Percentiles rank a stretch among this genome's conserved stretches.
These are phyloP conservation scores for Leccinum cinnamomeum DNA, from an alignment of 1,284 basidiomycete genomes.

Conservation along the genomic window DNA sequence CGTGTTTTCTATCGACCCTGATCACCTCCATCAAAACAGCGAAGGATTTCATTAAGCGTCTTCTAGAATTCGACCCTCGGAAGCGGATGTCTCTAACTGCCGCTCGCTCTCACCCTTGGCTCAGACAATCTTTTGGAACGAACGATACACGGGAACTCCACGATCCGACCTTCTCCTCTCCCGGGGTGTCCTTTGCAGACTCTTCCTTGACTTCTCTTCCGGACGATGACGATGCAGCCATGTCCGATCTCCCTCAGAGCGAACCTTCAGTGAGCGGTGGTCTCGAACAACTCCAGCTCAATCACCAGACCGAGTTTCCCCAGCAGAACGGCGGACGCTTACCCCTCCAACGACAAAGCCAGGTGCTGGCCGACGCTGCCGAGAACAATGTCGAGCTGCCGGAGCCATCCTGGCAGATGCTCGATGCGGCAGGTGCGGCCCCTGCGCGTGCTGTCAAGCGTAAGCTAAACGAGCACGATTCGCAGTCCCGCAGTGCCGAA, in stretches of 20 bases:
- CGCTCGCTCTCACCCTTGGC: conserved; percentile 68
- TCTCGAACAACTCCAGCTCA: conserved; percentile 37
- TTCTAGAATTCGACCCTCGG: conserved; percentile 49
- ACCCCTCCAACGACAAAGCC: conserved; percentile 48
- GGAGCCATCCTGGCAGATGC: conserved; percentile 35
- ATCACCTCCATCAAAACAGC: conserved; percentile 23
- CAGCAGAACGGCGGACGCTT: conserved; percentile 19
- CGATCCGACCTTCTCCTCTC: conserved; percentile 21
- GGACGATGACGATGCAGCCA: conserved; percentile 35
- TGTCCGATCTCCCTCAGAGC: conserved; percentile 28
- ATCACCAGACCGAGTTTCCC: conserved; percentile 11
- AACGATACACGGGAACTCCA: conserved; percentile 6
- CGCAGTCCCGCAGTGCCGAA: conserved; percentile 20
- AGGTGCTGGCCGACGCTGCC: conserved; percentile 43
- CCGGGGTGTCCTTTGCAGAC: conserved; percentile 14
- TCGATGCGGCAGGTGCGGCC: conserved; percentile 29
- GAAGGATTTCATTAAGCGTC: conserved; percentile 38
- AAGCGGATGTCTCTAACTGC: conserved; percentile 57
- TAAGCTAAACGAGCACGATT: conserved; percentile 33
- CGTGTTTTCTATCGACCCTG: neutral
- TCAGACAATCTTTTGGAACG: conserved; percentile 32
- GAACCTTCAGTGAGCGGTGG: conserved; percentile 38
- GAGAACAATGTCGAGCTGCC: conserved; percentile 21
- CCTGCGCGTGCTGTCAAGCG: conserved; percentile 32
- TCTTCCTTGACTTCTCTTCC: conserved; percentile 26